Percentiles rank a stretch among this genome's conserved stretches.
Conservation (phyloP, 352 stramenopile genomes). For the Pythium sp. region DNA sequence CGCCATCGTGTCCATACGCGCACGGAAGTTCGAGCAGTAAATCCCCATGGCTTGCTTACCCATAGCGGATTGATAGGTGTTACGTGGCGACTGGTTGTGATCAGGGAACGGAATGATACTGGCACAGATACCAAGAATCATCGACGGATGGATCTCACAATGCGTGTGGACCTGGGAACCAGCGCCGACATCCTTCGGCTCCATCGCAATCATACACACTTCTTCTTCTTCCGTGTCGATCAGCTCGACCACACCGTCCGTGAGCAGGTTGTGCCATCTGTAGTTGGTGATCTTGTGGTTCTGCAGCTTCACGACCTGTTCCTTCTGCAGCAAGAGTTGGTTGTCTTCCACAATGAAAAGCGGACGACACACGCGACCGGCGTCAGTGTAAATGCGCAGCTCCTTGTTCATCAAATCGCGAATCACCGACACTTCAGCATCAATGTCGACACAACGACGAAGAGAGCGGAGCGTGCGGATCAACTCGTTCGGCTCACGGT, state of each 20-base stretch:
- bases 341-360: slow-evolving; percentile 99
- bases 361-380: slow-evolving; percentile 97
- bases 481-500: slow-evolving; percentile 96
- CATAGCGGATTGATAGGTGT: slow-evolving; percentile 99
- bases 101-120: slow-evolving; percentile 99
- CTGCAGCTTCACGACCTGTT: slow-evolving; percentile 96
- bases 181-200: slow-evolving; percentile 91
- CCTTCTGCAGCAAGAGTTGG: slow-evolving; percentile 94
- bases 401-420: slow-evolving; percentile 98
- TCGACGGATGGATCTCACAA: slow-evolving; percentile 99
- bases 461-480: slow-evolving; percentile 94
- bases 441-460: slow-evolving; percentile 96
- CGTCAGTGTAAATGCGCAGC: slow-evolving; percentile 99
- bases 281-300: slow-evolving; percentile 90
- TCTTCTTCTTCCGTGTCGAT: slow-evolving; percentile 99
- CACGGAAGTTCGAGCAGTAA: slow-evolving; percentile 98
- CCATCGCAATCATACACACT: slow-evolving; percentile 99
- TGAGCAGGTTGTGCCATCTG: slow-evolving; percentile 85
- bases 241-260: slow-evolving; percentile 96
- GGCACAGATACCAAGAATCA: slow-evolving; percentile 99
- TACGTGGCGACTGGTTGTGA: slow-evolving; percentile 99
- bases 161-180: slow-evolving; percentile 97
- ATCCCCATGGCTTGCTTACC: slow-evolving; percentile 99
- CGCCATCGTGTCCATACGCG: slow-evolving; percentile 99
- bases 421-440: slow-evolving; percentile 98